Evolutionary conservation across 495 filamentous ascomycete species (phyloP), one percentile per base, ranked within the genome.

Genomic region (Penicillium mononematosum): DNA sequence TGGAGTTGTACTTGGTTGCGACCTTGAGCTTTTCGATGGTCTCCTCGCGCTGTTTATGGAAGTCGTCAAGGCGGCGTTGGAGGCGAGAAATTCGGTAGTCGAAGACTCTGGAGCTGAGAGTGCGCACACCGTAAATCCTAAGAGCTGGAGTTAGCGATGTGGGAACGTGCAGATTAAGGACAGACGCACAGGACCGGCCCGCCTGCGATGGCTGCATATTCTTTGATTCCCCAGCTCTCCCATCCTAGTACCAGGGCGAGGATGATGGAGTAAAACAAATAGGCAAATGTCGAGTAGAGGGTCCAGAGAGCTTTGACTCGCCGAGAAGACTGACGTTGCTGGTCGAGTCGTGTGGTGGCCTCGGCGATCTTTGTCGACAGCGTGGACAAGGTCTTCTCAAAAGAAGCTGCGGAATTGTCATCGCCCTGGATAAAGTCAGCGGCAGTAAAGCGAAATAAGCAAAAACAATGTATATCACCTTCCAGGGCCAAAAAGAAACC

Each of bases 11-110:
- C 67, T 89, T 96, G 34, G 94, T 98, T 19, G 92, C 92, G 29
- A 84, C 83, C 73, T 98, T 98, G 47, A 98, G 84, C 73, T 91
- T 92, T 66, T 95, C 89, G 60, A 98, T 96, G 1, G 92, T 95
- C 63, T 85, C 84, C 50, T 88, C 83, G 45, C 92, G 85, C 71
- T 96, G 88, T 53, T 83, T 79, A 50, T 93, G 81, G 11, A 91
- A 80, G 2, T 78, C 81, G 53, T 96, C 86, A 24, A 96, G 79
- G n/a, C 83, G 79, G 22, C 74, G 60, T 63, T 87, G 84, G 12
- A 85, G 78, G 9, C 73, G 82, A 25, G 85, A 80, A 64, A 94
- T 88, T 48, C 91, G 89, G 65, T 87, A 93, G 59, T 88, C 88
- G 73, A 88, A 98, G 72, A 89, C 86, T n/a, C 77, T 73, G 19